Evolutionary conservation across 2,329 filamentous ascomycete genomes (phyloP).

Genomic region (Bisporella sp.): DNA sequence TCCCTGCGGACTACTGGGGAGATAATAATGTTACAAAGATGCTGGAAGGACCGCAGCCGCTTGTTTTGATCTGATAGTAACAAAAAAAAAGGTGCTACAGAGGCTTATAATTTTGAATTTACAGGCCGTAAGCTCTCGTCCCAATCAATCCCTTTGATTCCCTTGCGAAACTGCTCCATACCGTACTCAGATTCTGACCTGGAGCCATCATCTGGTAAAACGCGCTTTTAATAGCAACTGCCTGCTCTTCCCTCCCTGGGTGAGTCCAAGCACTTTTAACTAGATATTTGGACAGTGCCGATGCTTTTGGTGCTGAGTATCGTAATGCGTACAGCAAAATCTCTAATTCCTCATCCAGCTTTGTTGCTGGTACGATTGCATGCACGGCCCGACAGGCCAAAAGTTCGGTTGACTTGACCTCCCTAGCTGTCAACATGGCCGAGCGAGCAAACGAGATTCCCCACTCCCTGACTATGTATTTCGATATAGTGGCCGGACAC

Average conservation of each 20-base stretch:
- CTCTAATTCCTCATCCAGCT: constrained; percentile 19
- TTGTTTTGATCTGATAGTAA: too few relatives aligned
- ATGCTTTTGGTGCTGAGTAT: constrained; percentile 24
- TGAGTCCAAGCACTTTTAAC: constrained; percentile 22
- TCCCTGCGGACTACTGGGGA: too few relatives aligned
- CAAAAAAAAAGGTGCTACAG: too few relatives aligned
- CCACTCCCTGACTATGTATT: constrained; percentile 33
- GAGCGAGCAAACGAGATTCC: constrained; percentile 30
- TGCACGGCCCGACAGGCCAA: constrained; percentile 18
- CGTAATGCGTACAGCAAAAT: constrained; percentile 18
- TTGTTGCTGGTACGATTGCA: constrained; percentile 15
- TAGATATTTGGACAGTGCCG: constrained; percentile 29
- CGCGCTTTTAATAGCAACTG: background rate
- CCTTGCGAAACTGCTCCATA: background rate
- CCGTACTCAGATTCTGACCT: constrained; percentile 1
- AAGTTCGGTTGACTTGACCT: constrained; percentile 24
- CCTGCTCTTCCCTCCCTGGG: constrained; percentile 1
- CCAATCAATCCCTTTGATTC: constrained; percentile 4
- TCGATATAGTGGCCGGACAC: constrained; percentile 33
- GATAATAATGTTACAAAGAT: too few relatives aligned
- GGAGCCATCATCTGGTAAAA: constrained; percentile 5
- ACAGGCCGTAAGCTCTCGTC: too few relatives aligned
- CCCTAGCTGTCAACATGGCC: constrained; percentile 31
- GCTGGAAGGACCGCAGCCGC: too few relatives aligned
- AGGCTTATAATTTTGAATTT: too few relatives aligned